Base-by-base conservation (phyloP, 1,284 basidiomycete genomes). In the Tylopilus sp. region DNA sequence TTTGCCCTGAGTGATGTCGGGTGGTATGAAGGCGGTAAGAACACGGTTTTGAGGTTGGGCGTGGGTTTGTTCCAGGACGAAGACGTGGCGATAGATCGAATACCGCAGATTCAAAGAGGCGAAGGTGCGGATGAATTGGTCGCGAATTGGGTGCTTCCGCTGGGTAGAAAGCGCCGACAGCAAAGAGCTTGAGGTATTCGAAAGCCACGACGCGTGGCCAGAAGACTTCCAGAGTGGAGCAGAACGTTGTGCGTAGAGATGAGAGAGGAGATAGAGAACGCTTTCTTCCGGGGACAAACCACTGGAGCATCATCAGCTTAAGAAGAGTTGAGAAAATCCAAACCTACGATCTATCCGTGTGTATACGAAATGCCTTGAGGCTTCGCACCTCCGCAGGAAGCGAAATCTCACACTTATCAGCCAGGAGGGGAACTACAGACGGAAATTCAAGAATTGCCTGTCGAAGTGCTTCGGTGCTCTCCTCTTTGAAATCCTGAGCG, bases 201-300 rank as follows among this genome's bases (percentile, higher is more conserved):
- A 63, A 58, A 96, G 82, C 91, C 93, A 96, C 0, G 75, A 61
- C 0, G 78, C 65, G n/a, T 80, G 71, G 1, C 68, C 61, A 0
- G 84, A 28, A 17, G 85, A 80, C 71, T 94, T 95, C 92, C 92
- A 96, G 7, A 94, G 66, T 0, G 83, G 69, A 14, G 72, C 74
- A 0, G 88, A 86, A 7, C 90, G 85, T 41, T 85, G 80, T 1
- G 78, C 88, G 65, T 96, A 96, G 30, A 95, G 79, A 62, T 92
- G 88, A 0, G 89, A 86, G 10, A 95, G 77, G 11, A 94, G 78
- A 55, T 88, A 78, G 2, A 83, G 67, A 10, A 76, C 67, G 2
- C 78, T 72, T 30, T 76, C 70, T 9, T 77, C 63, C 12, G 64
- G 58, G 21, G 70, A 64, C 18, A 75, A 53, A 21, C 67, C 71